Evolutionary conservation across 495 filamentous ascomycete species (phyloP), one percentile per base, ranked within the genome.

Genomic region (Tuber melanosporum): DNA sequence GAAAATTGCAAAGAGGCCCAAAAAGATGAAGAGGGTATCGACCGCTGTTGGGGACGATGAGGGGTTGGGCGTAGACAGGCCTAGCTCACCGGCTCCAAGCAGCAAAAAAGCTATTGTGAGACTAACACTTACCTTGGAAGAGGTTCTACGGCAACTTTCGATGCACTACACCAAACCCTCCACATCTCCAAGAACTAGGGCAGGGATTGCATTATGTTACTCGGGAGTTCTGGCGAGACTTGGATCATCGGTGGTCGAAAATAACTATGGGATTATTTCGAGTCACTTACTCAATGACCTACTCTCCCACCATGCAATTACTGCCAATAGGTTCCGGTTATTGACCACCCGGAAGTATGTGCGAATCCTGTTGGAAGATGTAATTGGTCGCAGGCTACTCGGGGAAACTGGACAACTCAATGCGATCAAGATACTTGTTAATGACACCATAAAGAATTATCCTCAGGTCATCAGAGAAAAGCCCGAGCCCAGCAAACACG

Each of bases 401-500:
- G 93, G 94, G 3, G 95, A 98, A 83, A 91, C 92, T 41, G 94
- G 93, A 9, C 94, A 96, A 78, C 86, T 92, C 71, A 90, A 90
- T 80, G 94, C 93, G 45, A 92, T 94, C 9, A 93, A 90, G 78
- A 90, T 88, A 77, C 85, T 99, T 71, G 88, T 97, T 80, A 98
- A 97, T 82, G 90, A 93, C 76, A 87, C 97, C 70, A 88, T 98
- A 69, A 98, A 96, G 84, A 95, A 98, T 81, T 98, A 95, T 73
- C 96, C 95, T 3, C 93, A 97, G 83, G 92, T 92, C 19, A 85
- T 98, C 71, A 96, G 97, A 84, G 95, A 99, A 80, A 90, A 92
- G 71, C 90, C 93, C 1, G 95, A 98, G 80, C 95, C 96, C 32
- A 91, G 88, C 74, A 99, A 99, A 82, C 91, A 97, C 81, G 91